phyloP scores from a whole-genome alignment of 805 yeast genomes.

The Zygoascus biomembranicola region DNA sequence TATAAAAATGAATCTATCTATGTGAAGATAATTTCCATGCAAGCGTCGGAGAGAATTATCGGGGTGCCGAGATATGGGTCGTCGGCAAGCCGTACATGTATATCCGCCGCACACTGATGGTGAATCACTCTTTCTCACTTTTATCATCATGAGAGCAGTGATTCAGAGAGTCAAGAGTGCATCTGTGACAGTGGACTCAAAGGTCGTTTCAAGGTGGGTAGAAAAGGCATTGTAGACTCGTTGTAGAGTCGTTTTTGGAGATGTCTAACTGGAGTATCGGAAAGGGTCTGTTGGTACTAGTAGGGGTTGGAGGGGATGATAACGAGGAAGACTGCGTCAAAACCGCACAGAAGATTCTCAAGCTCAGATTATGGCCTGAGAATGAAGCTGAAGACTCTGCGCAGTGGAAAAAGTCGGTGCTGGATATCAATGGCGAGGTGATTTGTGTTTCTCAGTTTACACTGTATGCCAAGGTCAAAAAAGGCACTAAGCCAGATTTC shows the following conservation, averaged over 20 bases:
- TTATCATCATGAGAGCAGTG: conserved; percentile 65
- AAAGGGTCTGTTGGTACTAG: conserved; percentile 69
- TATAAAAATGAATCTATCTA: no score
- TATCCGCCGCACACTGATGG: no score
- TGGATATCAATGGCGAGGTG: conserved; percentile 62
- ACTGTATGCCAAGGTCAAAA: conserved; percentile 70
- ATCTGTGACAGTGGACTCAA: conserved; percentile 72
- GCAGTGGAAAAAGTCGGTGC: conserved; percentile 69
- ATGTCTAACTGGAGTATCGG: conserved; percentile 35
- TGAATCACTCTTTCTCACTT: neutral
- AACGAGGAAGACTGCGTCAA: conserved; percentile 64
- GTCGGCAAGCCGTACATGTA: no score
- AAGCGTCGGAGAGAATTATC: no score
- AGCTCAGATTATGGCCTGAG: conserved; percentile 61
- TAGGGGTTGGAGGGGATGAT: conserved; percentile 78
- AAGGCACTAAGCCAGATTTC: conserved; percentile 93
- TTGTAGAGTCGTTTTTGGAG: neutral
- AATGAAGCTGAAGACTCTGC: conserved; percentile 50
- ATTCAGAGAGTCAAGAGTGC: conserved; percentile 86
- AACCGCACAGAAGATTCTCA: conserved; percentile 57
- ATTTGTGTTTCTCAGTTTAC: conserved; percentile 89
- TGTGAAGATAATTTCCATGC: neutral
- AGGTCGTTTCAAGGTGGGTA: conserved; percentile 54
- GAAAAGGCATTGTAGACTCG: neutral
- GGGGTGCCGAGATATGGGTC: no score